Evolutionary conservation across 306 rosid genomes (phyloP).

Genomic region (Prunus campanulata): DNA sequence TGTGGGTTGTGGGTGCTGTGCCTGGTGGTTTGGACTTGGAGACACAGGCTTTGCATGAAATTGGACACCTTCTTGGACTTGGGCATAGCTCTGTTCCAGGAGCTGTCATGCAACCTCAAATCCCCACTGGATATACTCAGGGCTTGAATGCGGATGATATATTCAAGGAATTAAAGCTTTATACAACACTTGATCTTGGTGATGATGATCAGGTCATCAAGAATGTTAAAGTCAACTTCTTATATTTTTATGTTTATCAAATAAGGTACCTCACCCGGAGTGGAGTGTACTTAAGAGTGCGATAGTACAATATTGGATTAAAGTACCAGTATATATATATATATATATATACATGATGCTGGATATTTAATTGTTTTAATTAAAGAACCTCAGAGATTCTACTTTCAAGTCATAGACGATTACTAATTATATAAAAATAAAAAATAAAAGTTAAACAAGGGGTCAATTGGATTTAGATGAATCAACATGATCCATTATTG

Average conservation of each 20-base stretch:
- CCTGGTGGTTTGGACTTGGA: conserved; percentile 15
- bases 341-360: too few relatives aligned
- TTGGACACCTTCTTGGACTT: conserved; percentile 34
- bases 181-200: background rate
- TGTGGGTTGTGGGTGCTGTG: conserved; percentile 4
- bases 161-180: conserved; percentile 27
- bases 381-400: too few relatives aligned
- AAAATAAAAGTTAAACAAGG: too few relatives aligned
- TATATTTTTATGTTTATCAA: too few relatives aligned
- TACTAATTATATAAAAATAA: too few relatives aligned
- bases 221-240: background rate
- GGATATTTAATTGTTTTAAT: too few relatives aligned
- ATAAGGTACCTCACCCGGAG: background rate
- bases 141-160: conserved; percentile 31
- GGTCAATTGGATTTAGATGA: too few relatives aligned
- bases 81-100: conserved; percentile 23
- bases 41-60: conserved; percentile 34
- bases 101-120: conserved; percentile 15
- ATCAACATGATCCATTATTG: too few relatives aligned
- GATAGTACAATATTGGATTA: too few relatives aligned
- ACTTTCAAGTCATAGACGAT: too few relatives aligned
- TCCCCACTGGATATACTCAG: background rate
- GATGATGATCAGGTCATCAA: background rate
- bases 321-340: too few relatives aligned
- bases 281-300: background rate